Base-by-base conservation (phyloP, 2,329 filamentous ascomycete species). In the Ascochyta rabiei region DNA sequence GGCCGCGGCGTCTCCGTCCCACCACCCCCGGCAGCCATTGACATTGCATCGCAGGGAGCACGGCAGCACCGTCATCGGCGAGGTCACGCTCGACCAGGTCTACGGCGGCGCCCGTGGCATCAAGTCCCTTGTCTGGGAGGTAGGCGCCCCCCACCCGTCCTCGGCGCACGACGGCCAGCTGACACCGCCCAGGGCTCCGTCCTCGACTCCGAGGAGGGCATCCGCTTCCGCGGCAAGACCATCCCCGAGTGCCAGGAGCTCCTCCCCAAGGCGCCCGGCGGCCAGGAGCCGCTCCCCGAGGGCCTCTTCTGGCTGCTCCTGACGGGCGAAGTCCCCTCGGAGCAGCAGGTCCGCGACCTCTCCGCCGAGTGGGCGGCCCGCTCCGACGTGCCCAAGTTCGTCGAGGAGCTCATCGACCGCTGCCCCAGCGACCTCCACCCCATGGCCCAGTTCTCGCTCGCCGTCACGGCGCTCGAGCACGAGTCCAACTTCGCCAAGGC, bases 271-370 rank as follows among this genome's bases (percentile, higher is more conserved):
- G 95, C 93, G 61, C 91, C 93, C 64, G 95, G 95, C 74, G 95
- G 95, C 83, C 86, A 92, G 79, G 93, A 99, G 86, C 95, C 95
- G 76, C 88, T 99, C 53, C 95, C 95, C 58, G 95, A 99, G 86
- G 93, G 93, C 86, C 92, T 99, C 77, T 99, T 99, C 90, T 99
- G 95, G 95, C 90, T 99, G 70, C 91, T 99, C 77, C 81, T 99
- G 79, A 99, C 95, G 64, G 95, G 95, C 69, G 95, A 99, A 86
- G 91, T 99, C 68, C 95, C 95, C 70, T 90, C 88, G 67, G 95
- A 98, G 85, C 91, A 97, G 84, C 95, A 99, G 85, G 95, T 98
- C 74, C 93, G 93, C 78, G 93, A 96, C 75, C 89, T 99, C 67
- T 98, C 95, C 68, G 93, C 95, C 62, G 95, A 99, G 82, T 98